Evolutionary conservation across 306 rosid genomes (phyloP), one percentile per base, ranked within the genome.

Genomic region (Gillenia trifoliata): DNA sequence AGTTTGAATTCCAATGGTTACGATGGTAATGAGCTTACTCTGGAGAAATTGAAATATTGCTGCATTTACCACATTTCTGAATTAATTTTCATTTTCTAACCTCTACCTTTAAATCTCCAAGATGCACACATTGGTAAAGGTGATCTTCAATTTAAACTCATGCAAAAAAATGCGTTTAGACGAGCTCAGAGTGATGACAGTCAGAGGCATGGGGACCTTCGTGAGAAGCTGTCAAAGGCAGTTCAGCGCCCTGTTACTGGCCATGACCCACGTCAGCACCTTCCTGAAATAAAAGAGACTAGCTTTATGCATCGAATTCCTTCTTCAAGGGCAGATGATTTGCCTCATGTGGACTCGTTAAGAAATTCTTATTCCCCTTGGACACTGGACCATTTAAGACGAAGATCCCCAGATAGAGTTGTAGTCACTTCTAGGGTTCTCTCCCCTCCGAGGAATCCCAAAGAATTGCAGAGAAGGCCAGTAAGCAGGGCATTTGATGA

Each of bases 131-230:
- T 94, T 80, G 85, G 85, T 40, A 87, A 83, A 88, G 87, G 88
- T 71, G 99, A 94, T 79, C 99, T 94, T 23, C 95, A 96, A 22
- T 77, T 83, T 78, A 94, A 92, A 82, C 96, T 94, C 76, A 82
- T 90, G 89, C 86, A 49, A 71, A 94, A 92, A 84, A 85, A 78
- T 83, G 87, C 89, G 33, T 74, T 67, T n/a, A 81, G 86, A 82
- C 80, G 74, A 28, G 71, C 79, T 64, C 85, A 81, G 40, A 80
- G 86, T 74, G 78, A 81, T 67, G 85, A 83, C 19, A 80, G 66
- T 78, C 83, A 69, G 78, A 86, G 86, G 84, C 85, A 68, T 23
- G 73, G 75, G 22, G 99, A 94, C 72, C 97, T 94, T 52, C 95
- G 99, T 56, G 97, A 92, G 80, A 94, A 90, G 83, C 85, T 94